These are phyloP conservation scores for Physocladia obscura DNA, from an alignment of 192 early-diverging fungal genomes.

Conservation along the genomic window DNA sequence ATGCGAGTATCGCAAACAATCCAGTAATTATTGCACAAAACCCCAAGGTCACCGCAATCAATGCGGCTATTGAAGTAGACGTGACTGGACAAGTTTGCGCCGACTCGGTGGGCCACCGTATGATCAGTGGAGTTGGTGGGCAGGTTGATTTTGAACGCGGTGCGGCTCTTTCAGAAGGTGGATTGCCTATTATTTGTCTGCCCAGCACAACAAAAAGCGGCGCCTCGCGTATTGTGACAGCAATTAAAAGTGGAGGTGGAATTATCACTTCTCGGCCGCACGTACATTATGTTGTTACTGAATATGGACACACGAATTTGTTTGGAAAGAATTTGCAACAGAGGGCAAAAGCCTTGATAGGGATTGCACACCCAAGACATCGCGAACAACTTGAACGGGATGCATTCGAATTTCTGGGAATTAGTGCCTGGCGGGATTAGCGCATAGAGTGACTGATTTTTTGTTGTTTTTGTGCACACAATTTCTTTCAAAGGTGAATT, in stretches of 20 bases:
- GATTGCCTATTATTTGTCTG: slow-evolving; percentile 52
- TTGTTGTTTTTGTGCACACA: too few relatives aligned
- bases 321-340: slow-evolving; percentile 55
- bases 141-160: slow-evolving; percentile 58
- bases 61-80: slow-evolving; percentile 52
- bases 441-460: too few relatives aligned
- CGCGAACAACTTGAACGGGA: slow-evolving; percentile 36
- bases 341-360: slow-evolving; percentile 48
- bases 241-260: slow-evolving; percentile 40
- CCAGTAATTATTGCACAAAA: slow-evolving; percentile 48
- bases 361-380: slow-evolving; percentile 53
- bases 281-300: slow-evolving; percentile 52
- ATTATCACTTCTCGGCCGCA: slow-evolving; percentile 49
- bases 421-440: slow-evolving; percentile 30
- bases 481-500: too few relatives aligned
- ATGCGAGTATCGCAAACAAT: slow-evolving; percentile 47
- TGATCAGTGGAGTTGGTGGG: slow-evolving; percentile 54
- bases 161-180: slow-evolving; percentile 45
- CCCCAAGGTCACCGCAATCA: slow-evolving; percentile 52
- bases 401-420: slow-evolving; percentile 46
- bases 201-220: slow-evolving; percentile 42
- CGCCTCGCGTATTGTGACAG: slow-evolving; percentile 40
- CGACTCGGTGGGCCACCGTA: slow-evolving; percentile 43
- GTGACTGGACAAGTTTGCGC: slow-evolving; percentile 55
- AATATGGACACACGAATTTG: slow-evolving; percentile 42